These are phyloP conservation scores for Erysimum cheiranthoides DNA, from an alignment of 345 rosid genomes.

Conservation along the genomic window DNA sequence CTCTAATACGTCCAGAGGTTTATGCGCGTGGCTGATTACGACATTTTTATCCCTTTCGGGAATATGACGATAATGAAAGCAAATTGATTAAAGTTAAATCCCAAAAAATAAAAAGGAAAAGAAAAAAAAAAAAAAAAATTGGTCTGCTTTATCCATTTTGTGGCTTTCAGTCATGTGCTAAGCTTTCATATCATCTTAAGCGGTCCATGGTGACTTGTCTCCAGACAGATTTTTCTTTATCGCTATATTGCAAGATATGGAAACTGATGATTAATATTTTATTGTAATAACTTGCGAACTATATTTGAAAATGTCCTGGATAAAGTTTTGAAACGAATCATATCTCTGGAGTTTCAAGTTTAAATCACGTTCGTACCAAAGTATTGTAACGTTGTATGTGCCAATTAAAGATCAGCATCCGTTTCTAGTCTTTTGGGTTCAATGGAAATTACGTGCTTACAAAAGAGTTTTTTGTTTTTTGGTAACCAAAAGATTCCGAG, in stretches of 20 bases:
- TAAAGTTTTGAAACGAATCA: not conserved
- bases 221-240: slow-evolving; percentile 22
- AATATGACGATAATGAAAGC: slow-evolving; percentile 42
- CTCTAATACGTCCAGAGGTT: slow-evolving; percentile 39
- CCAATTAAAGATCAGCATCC: not conserved
- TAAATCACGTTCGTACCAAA: not conserved
- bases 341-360: not conserved
- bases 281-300: slow-evolving; percentile 4
- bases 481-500: not conserved
- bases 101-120: not conserved
- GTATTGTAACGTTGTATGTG: not conserved
- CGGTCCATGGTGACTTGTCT: slow-evolving; percentile 38
- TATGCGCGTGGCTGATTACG: slow-evolving; percentile 45
- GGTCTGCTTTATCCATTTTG: slow-evolving; percentile 41
- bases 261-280: slow-evolving; percentile 17
- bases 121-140: not conserved
- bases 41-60: slow-evolving; percentile 32
- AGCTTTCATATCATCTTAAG: slow-evolving; percentile 37
- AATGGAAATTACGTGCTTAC: not conserved
- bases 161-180: slow-evolving; percentile 43
- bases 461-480: too few species aligned
- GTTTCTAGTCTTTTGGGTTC: not conserved
- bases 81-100: not conserved
- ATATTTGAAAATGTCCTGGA: not conserved
- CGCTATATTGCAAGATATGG: slow-evolving; percentile 12